Evolutionary conservation across 1,284 basidiomycete species (phyloP).

Genomic region (Pyrrhoderma noxium): DNA sequence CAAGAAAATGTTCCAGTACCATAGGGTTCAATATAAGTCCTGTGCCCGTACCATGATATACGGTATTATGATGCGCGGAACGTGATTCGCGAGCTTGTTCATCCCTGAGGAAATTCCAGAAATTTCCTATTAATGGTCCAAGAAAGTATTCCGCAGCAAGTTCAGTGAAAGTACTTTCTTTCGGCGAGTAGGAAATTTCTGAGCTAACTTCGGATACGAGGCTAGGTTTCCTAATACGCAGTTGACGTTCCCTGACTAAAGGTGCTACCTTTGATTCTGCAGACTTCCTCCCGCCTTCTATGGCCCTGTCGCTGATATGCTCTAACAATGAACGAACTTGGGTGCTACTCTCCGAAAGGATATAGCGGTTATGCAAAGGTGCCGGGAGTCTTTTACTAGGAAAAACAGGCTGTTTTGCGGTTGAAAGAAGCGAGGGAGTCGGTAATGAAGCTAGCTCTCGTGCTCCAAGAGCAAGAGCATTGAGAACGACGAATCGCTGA

Average conservation of each 20-base stretch:
- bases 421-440: slow-evolving; percentile 31
- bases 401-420: slow-evolving; percentile 37
- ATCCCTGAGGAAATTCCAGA: slow-evolving; percentile 85
- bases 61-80: slow-evolving; percentile 42
- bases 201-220: slow-evolving; percentile 39
- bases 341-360: slow-evolving; percentile 31
- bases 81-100: slow-evolving; percentile 68
- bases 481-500: slow-evolving; percentile 81
- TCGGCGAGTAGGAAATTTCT: slow-evolving; percentile 17
- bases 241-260: slow-evolving; percentile 63
- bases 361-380: slow-evolving; percentile 61
- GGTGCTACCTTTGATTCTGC: slow-evolving; percentile 47
- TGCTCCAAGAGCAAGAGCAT: slow-evolving; percentile 78
- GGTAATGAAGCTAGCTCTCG: slow-evolving; percentile 76
- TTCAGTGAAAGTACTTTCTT: slow-evolving; percentile 50
- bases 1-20: slow-evolving; percentile 67
- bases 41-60: slow-evolving; percentile 69
- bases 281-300: slow-evolving; percentile 47
- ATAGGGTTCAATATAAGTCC: slow-evolving; percentile 74
- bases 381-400: slow-evolving; percentile 76
- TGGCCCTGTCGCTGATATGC: slow-evolving; percentile 47
- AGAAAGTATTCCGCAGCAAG: slow-evolving; percentile 83
- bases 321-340: slow-evolving; percentile 47
- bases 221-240: slow-evolving; percentile 52
- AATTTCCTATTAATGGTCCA: slow-evolving; percentile 81